phyloP scores from a whole-genome alignment of 1,139 yeast genomes.

The Blastobotrys malaysiensis region DNA sequence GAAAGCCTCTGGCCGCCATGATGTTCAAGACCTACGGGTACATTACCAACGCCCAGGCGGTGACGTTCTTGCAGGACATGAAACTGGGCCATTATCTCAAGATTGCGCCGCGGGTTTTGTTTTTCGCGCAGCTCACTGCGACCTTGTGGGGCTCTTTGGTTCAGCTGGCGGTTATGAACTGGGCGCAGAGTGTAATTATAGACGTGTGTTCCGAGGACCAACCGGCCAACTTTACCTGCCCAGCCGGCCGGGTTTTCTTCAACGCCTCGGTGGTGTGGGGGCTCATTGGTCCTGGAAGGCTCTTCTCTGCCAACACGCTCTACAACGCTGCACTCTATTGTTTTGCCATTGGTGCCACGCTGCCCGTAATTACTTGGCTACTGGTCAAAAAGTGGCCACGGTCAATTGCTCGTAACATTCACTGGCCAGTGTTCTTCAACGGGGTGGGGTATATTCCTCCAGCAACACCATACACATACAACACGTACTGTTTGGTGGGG shows the following conservation, averaged over 20 bases:
- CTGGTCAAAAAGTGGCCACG: slow-evolving; percentile 46
- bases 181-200: slow-evolving; percentile 42
- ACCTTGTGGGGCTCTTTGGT: slow-evolving; percentile 35
- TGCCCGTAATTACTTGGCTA: slow-evolving; percentile 44
- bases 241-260: slow-evolving; percentile 45
- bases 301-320: slow-evolving; percentile 36
- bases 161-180: slow-evolving; percentile 41
- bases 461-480: slow-evolving; percentile 48
- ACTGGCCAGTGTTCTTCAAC: slow-evolving; percentile 49
- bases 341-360: slow-evolving; percentile 43
- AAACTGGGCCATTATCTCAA: slow-evolving; percentile 61
- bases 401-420: slow-evolving; percentile 40
- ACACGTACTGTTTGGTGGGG: slow-evolving; percentile 45
- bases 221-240: slow-evolving; percentile 44
- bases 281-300: slow-evolving; percentile 52
- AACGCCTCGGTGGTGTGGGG: slow-evolving; percentile 63
- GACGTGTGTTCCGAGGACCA: slow-evolving; percentile 47
- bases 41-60: slow-evolving; percentile 54
- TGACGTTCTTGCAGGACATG: slow-evolving; percentile 50
- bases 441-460: slow-evolving; percentile 50
- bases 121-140: slow-evolving; percentile 46
- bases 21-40: slow-evolving; percentile 57
- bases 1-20: slow-evolving; percentile 57
- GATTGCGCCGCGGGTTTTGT: slow-evolving; percentile 55
- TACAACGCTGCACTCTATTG: slow-evolving; percentile 41